Base-by-base conservation (phyloP, 352 stramenopile species). In the Phytophthora vignae region DNA sequence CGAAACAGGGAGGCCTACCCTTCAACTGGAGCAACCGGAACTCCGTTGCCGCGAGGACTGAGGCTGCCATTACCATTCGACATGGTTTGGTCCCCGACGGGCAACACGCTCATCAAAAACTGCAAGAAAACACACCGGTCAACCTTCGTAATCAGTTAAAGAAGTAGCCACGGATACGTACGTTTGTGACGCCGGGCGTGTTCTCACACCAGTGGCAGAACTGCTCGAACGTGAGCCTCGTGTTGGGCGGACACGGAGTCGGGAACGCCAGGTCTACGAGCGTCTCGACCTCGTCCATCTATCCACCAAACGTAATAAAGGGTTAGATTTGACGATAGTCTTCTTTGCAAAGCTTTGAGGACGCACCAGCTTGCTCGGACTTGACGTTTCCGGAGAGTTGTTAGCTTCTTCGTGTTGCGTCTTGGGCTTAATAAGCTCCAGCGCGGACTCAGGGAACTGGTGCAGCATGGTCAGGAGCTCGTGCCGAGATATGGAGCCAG, bases 381-480 rank as follows among this genome's bases (percentile, higher is more conserved):
- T 61, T 4, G 53, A 36, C 12, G 52, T 58, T 61, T 75, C 61
- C 62, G 52, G n/a, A 15, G n/a, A 64, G 15, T 72, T 67, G 19
- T 55, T 64, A 1, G 58, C 22, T 42, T 73, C 57, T 19, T 76
- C 58, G 17, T 60, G 42, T 9, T 67, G 55, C 7, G 33, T 68
- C 42, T 77, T 90, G 6, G 74, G 64, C 31, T 87, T 82, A 33
- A 94, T 69, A 0, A 91, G 57, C 50, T 94, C 75, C 17, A 96
- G 62, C 10, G 86, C 84, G 5, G 87, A 91, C 58, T 90, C 78
- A 3, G 90, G 88, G 31, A 96, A 93, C 69, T 96, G 91, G 62
- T 94, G 80, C 55, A 98, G 78, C 82, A 97, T 95, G 11, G 89
- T 93, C 49, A 91, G 61, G 11, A 97, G 83, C 29, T 97, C 87